Evolutionary conservation across 2,329 filamentous ascomycete species (phyloP).

Genomic region (Thermoascus crustaceus): DNA sequence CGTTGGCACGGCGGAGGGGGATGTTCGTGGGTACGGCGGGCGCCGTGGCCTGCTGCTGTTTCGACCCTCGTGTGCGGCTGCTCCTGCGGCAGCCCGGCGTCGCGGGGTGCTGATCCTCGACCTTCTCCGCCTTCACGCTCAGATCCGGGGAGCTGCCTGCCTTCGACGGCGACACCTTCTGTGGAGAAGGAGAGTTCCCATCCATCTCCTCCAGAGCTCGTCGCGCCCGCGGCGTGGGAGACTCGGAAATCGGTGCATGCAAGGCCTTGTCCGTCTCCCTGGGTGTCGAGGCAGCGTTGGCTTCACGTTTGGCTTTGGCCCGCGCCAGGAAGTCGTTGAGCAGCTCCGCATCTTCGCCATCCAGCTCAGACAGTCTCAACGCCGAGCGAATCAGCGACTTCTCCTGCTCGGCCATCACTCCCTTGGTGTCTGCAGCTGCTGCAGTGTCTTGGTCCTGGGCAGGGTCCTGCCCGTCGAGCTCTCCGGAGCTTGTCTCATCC

Average conservation of each 20-base stretch:
- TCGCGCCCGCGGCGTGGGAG: constrained; percentile 24
- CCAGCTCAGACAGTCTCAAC: constrained; percentile 26
- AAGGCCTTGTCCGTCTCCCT: constrained; percentile 12
- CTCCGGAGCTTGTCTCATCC: too few species aligned
- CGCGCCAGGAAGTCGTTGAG: constrained; percentile 34
- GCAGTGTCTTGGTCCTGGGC: constrained; percentile 5
- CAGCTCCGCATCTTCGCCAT: constrained; percentile 32
- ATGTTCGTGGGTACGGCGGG: constrained; percentile 29
- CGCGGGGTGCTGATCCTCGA: constrained; percentile 12
- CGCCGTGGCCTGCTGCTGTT: constrained; percentile 15
- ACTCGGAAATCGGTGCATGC: constrained; percentile 12
- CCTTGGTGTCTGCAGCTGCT: constrained; percentile 14
- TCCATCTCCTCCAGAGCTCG: constrained; percentile 29
- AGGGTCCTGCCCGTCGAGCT: background rate
- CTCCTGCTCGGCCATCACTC: constrained; percentile 24
- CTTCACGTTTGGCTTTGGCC: constrained; percentile 33
- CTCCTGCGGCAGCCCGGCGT: constrained; percentile 30
- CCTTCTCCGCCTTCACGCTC: constrained; percentile 8
- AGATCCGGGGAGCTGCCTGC: constrained; percentile 7
- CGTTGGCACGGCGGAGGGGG: constrained; percentile 36
- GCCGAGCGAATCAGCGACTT: constrained; percentile 28
- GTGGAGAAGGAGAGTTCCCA: constrained; percentile 31
- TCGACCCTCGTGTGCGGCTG: constrained; percentile 22
- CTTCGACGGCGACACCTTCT: constrained; percentile 27
- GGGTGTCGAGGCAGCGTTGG: constrained; percentile 19